Percentiles rank a stretch among this genome's conserved stretches.
These are phyloP conservation scores for Cornus florida DNA, from an alignment of 148 eudicot species.

Conservation along the genomic window DNA sequence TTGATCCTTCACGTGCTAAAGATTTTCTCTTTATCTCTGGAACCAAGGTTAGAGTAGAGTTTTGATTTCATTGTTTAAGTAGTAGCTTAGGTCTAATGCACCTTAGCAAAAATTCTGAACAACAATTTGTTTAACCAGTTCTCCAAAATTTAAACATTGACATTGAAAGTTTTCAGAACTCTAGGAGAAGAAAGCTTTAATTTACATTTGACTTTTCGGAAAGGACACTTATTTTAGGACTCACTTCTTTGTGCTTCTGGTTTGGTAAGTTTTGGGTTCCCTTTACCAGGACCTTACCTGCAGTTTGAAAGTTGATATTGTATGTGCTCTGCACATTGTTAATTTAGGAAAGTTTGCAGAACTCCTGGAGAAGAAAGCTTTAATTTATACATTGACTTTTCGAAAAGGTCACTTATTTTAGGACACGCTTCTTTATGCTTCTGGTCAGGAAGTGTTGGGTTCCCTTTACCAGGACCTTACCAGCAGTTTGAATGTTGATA, in stretches of 20 bases:
- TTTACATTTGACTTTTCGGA: not conserved
- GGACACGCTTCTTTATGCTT: not conserved
- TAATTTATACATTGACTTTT: not conserved
- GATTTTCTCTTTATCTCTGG: slow-evolving; percentile 89
- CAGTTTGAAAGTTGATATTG: not conserved
- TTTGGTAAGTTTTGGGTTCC: not conserved
- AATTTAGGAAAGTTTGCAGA: not conserved
- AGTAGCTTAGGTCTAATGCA: not conserved
- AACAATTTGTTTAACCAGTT: not conserved
- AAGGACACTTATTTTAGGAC: not conserved
- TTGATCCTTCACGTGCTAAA: slow-evolving; percentile 80
- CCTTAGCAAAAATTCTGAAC: not conserved
- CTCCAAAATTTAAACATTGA: not conserved
- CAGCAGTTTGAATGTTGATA: not conserved
- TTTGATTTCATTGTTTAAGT: not conserved
- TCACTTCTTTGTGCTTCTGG: not conserved
- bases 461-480: not conserved
- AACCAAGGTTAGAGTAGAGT: slow-evolving; percentile 54
- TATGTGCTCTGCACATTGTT: not conserved
- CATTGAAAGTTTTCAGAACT: not conserved
- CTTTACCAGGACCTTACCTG: not conserved
- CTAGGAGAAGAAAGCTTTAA: too few species aligned
- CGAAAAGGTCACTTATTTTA: not conserved
- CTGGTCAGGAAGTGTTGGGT: not conserved
- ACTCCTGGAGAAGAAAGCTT: too few species aligned